Base-by-base conservation (phyloP, 495 filamentous ascomycete genomes). In the Hypoxylon rickii region DNA sequence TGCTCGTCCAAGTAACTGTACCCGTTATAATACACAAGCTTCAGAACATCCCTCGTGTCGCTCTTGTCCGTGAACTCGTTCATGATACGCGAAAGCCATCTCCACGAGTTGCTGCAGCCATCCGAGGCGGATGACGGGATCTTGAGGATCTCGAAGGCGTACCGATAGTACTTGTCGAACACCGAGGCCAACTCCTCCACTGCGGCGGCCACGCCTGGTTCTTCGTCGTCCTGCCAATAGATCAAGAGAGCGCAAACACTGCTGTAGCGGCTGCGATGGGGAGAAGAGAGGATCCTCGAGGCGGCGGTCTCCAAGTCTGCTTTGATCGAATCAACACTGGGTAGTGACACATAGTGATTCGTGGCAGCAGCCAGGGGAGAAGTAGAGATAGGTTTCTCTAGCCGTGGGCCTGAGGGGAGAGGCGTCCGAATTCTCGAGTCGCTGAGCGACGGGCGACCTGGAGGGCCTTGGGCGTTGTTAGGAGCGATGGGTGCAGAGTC, bases 391-490 rank as follows among this genome's bases (percentile, higher is more conserved):
- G 70, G 68, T 58, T 74, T 76, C 37, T 76, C 74, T 17, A 70
- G 68, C 10, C 77, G 68, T 2, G 76, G 75, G 1, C 73, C 74
- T 7, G 75, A 74, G 1, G 77, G 77, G 10, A 79, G 58, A 32
- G 77, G 77, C 10, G 76, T 79, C 44, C 77, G 67, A 40, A 74
- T 74, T n/a, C 75, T 73, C 12, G 74, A 33, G 29, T 79, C 76
- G 51, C 47, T 70, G 43, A 73, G 65, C 18, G 69, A 53, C 36
- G 68, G 55, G 19, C 69, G 67, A 17, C 68, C 59, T 11, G 67
- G 54, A 26, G 55, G 70, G 61, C 20, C 63, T 42, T 48, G 55
- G 8, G 45, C 40, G 22, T 55, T 60, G 40, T 55, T 63, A 52
- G 51, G 65, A 38, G 53, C 48, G 45, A 41, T 51, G 39, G 65